Evolutionary conservation across 176 grass and related monocot species (phyloP), one percentile per base, ranked within the genome.

Genomic region (barley (Hordeum vulgare)): DNA sequence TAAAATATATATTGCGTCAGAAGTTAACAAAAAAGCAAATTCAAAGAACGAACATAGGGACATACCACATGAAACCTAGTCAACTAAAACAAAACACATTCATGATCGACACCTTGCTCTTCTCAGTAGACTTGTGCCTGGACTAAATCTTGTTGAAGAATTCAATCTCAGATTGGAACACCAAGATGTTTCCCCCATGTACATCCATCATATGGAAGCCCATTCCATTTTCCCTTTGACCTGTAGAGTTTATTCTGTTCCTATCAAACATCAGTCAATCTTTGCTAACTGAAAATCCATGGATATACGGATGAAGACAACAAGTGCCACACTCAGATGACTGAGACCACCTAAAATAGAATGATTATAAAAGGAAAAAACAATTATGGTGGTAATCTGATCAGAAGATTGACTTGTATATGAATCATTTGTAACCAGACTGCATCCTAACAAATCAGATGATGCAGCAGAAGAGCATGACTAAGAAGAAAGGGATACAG

Each of bases 181-280:
- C 51, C 51, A 56, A 56, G 51, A 56, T 56, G 18, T 56, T 56
- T 56, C 7, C 18, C 93, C 87, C 53, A 6, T 67, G 65, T 11
- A 33, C 26, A 63, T 61, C 24, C 24, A 61, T 61, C 59, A 11
- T 90, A 91, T 29, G 90, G 25, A 90, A 95, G 95, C 85, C 94
- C 95, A 61, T 93, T 94, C 95, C 95, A 94, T 90, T 97, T 94
- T 51, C 47, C 47, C 1, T 51, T 51, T 18, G 47, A 51, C 47
- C 47, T 51, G 47, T 18, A 51, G 47, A 51, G 47, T 51, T 51
- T 51, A 51, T 7, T 51, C 47, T 51, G 47, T 51, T 51, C 47
- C 18, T 51, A 18, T 51, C 47, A 51, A 51, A 51, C 15, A 93
- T 40, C 51, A 56, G 18, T 21, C 51, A 56, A 56, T 18, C 7